Base-by-base conservation (phyloP, 2,329 filamentous ascomycete species). In the Paecilomyces sp. region DNA sequence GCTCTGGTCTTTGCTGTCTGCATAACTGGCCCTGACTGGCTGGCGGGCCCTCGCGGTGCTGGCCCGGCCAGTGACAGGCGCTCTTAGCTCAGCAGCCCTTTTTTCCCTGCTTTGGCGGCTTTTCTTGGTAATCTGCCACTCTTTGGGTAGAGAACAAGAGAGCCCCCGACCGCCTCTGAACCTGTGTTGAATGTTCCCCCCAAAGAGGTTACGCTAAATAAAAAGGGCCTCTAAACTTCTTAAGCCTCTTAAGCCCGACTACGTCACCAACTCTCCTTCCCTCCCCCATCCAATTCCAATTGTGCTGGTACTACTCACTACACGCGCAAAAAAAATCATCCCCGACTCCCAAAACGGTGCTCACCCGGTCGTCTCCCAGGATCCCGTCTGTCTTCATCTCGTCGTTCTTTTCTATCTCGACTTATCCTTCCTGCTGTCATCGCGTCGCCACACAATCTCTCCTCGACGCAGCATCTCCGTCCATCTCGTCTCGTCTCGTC, bases 171-270 rank as follows among this genome's bases (percentile, higher is more conserved):
- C 41, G 28, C 47, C 66, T 67, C 64, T 63, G 65, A 62, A 57
- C 60, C 25, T 1, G 25, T 28, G 3, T 6, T 28, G 25, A 3
- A 3, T 28, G 50, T 58, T 60, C 67, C 70, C 70, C 70, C 41
- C 41, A 15, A 41, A 41, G 22, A 22, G 22, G 22, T 22, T 22
- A 22, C 22, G 22, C 22, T 22, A 41, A 41, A 15, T 15, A 72
- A 73, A 71, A 33, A 33, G 11, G 31, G 31, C 31, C 31, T 33
- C 31, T 33, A 12, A 33, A 67, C 65, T 28, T 18, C 41, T 47
- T 47, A 47, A 68, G 65, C 63, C 61, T 63, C 60, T 61, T 58
- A 62, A 69, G 67, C 67, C 68, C 70, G 69, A 71, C 73, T 74
- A 74, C 72, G 73, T 74, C 73, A 74, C 72, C 28, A 54, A 52